Evolutionary conservation across 345 rosid genomes (phyloP).

Genomic region (Moricandia arvensis): DNA sequence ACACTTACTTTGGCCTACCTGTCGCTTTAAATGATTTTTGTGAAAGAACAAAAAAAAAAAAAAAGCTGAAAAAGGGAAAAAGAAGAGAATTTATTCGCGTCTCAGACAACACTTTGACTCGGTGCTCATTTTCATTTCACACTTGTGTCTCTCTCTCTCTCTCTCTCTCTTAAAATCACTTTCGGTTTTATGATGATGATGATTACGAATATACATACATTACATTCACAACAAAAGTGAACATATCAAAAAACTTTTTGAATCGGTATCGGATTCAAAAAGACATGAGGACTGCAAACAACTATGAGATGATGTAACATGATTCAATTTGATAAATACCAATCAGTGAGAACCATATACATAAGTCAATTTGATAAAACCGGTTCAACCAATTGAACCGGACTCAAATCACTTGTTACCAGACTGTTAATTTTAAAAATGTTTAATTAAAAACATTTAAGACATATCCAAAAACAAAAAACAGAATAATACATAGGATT

Average conservation of each 20-base stretch:
- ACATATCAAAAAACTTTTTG: background rate
- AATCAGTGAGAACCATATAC: slow-evolving; percentile 4
- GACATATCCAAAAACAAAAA: background rate
- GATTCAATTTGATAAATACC: slow-evolving; percentile 1
- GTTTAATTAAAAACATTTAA: no score
- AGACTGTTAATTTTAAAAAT: no score
- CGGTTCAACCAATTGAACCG: background rate
- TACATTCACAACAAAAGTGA: background rate
- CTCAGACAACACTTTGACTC: slow-evolving; percentile 30
- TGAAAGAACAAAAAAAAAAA: background rate
- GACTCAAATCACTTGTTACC: background rate
- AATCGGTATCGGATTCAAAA: slow-evolving; percentile 7
- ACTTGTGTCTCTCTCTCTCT: background rate
- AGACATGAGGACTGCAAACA: background rate
- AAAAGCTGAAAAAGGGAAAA: slow-evolving; percentile 31
- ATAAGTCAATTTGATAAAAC: background rate
- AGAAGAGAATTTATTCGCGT: slow-evolving; percentile 33
- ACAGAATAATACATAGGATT: background rate
- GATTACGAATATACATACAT: background rate
- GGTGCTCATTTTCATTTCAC: background rate
- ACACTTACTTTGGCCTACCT: slow-evolving; percentile 2
- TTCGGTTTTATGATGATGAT: background rate
- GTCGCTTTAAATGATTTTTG: slow-evolving; percentile 22
- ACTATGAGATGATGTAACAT: background rate
- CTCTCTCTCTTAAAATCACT: background rate